Percentiles rank a stretch among this genome's conserved stretches.
phyloP scores from a whole-genome alignment of 257 asterid genomes.

The Nicotiana noctiflora region DNA sequence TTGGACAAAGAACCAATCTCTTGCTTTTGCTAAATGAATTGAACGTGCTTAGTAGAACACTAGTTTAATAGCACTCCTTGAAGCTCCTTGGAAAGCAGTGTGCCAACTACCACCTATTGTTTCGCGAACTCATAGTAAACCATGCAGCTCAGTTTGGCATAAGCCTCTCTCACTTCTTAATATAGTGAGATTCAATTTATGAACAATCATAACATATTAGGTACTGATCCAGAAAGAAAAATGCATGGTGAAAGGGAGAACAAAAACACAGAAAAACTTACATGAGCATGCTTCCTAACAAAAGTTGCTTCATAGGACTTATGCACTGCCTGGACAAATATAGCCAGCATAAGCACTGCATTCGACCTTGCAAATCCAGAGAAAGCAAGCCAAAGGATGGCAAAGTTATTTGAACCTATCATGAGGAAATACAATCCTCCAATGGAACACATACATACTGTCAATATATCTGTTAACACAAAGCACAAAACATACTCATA shows the following conservation, averaged over 20 bases:
- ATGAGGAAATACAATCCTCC: slow-evolving; percentile 8
- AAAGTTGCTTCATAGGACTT: slow-evolving; percentile 39
- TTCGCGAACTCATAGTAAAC: neutral
- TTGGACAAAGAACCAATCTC: too few species aligned
- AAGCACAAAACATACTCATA: slow-evolving; percentile 15
- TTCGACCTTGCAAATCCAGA: too few species aligned
- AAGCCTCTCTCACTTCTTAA: neutral
- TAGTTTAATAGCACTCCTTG: neutral
- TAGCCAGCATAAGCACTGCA: too few species aligned
- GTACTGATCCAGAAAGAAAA: neutral
- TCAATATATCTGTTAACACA: slow-evolving; percentile 67
- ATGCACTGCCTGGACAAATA: slow-evolving; percentile 47
- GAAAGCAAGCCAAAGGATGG: too few species aligned
- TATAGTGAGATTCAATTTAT: neutral
- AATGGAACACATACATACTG: slow-evolving; percentile 66
- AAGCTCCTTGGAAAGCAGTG: neutral
- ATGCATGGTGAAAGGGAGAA: neutral
- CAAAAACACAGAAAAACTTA: slow-evolving; percentile 27
- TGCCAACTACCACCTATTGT: neutral
- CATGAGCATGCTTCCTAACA: slow-evolving; percentile 36
- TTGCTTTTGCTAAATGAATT: too few species aligned
- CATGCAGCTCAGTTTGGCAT: neutral
- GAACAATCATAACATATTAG: neutral
- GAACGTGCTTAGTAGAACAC: neutral
- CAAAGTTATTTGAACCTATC: too few species aligned